phyloP scores from a whole-genome alignment of 208 protist species.

The Leishmania martiniquensis region DNA sequence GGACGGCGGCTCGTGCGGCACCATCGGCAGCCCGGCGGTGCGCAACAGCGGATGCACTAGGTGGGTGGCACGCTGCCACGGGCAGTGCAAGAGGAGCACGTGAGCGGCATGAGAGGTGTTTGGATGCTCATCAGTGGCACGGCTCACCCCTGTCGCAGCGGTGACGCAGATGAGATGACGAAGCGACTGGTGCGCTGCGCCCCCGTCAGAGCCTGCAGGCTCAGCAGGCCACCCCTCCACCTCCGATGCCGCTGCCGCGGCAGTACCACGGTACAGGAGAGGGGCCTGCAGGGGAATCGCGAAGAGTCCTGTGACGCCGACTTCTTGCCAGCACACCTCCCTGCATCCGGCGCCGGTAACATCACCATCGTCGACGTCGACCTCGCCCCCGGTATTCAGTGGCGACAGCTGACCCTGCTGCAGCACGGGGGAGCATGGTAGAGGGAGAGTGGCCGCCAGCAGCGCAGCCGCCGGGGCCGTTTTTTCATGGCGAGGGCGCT shows the following conservation, averaged over 20 bases:
- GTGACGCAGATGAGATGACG: conserved; percentile 26
- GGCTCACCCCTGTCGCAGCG: neutral
- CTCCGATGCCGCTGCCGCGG: neutral
- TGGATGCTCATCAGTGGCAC: neutral
- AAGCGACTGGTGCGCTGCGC: neutral
- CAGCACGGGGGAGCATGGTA: neutral
- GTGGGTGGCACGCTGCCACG: conserved; percentile 44
- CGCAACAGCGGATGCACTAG: conserved; percentile 59
- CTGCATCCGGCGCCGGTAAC: neutral
- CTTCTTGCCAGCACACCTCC: conserved; percentile 63
- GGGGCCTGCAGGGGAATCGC: conserved; percentile 47
- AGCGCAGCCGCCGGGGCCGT: neutral
- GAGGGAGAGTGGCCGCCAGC: neutral
- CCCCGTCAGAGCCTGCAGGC: neutral
- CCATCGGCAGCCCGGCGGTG: conserved; percentile 14
- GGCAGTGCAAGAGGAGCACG: conserved; percentile 59
- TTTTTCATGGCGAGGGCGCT: conserved; percentile 32
- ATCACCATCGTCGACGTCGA: conserved; percentile 26
- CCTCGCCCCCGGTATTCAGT: conserved; percentile 22
- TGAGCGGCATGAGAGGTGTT: conserved; percentile 8
- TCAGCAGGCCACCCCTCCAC: neutral
- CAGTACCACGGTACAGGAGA: conserved; percentile 28
- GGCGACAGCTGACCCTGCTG: no score
- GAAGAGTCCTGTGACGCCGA: conserved; percentile 70
- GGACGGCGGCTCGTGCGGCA: conserved; percentile 24